Conservation (phyloP, 2,329 filamentous ascomycete species). For the Arthrobotrys sinensis region DNA sequence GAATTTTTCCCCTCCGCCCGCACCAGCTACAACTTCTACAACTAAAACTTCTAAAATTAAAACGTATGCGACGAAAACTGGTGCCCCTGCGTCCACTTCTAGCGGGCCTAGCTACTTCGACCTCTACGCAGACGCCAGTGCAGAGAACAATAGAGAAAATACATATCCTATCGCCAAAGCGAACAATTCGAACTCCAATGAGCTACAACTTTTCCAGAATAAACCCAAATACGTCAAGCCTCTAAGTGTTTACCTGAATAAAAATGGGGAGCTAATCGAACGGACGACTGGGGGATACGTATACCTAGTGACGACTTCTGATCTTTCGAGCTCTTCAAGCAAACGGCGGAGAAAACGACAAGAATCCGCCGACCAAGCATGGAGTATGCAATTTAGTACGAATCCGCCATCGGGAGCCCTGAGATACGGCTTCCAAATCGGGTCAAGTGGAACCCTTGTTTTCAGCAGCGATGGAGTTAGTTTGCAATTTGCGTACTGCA, state of each 20-base stretch:
- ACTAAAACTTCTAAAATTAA: constrained; percentile 8
- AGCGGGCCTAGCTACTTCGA: constrained; percentile 25
- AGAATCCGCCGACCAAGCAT: constrained; percentile 17
- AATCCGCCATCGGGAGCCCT: constrained; percentile 30
- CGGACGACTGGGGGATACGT: constrained; percentile 16
- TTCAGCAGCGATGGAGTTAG: constrained; percentile 12
- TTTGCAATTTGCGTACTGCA: constrained; percentile 41
- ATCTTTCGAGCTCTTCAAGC: constrained; percentile 22
- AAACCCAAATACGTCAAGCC: constrained; percentile 26
- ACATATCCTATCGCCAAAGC: constrained; percentile 42
- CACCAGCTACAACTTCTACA: neutral
- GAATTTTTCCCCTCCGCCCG: constrained; percentile 19
- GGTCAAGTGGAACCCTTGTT: constrained; percentile 5
- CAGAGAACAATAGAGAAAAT: constrained; percentile 12
- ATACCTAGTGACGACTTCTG: constrained; percentile 24
- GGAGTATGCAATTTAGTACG: constrained; percentile 35
- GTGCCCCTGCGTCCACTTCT: neutral
- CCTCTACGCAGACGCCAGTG: constrained; percentile 35
- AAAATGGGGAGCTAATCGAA: constrained; percentile 34
- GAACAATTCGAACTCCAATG: constrained; percentile 27
- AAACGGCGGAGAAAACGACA: constrained; percentile 30
- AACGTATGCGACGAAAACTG: neutral
- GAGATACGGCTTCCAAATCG: constrained; percentile 29
- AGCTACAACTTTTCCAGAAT: constrained; percentile 22
- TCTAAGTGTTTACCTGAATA: constrained; percentile 44